phyloP scores from a whole-genome alignment of 2,329 filamentous ascomycete genomes.

The Amauroascus verrucosus region DNA sequence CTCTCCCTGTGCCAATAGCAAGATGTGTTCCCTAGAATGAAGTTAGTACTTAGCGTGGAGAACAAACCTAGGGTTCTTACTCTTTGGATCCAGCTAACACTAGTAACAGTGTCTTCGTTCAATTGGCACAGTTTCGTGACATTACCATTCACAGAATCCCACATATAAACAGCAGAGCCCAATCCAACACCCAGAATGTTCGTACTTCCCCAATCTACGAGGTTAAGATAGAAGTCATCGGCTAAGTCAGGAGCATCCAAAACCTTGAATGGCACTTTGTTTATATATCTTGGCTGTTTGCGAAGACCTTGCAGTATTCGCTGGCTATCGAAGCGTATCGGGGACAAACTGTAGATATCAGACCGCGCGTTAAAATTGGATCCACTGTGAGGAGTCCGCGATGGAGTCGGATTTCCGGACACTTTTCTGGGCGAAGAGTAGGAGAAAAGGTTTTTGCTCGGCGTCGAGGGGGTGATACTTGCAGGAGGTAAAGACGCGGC shows the following conservation, averaged over 20 bases:
- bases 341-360: conserved; percentile 91
- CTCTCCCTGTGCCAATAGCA: conserved; percentile 88
- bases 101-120: conserved; percentile 87
- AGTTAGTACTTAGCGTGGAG: conserved; percentile 11
- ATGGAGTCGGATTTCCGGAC: conserved; percentile 76
- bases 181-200: conserved; percentile 90
- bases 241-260: conserved; percentile 90
- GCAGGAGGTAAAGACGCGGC: conserved; percentile 56
- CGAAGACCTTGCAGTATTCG: conserved; percentile 84
- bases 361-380: conserved; percentile 81
- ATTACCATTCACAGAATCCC: conserved; percentile 83
- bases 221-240: conserved; percentile 94
- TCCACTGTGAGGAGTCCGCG: conserved; percentile 76
- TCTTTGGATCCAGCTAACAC: conserved; percentile 95
- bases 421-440: conserved; percentile 69
- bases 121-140: conserved; percentile 92
- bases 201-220: conserved; percentile 95
- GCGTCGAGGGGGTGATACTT: conserved; percentile 78
- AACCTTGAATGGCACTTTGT: conserved; percentile 96
- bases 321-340: conserved; percentile 85
- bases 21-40: conserved; percentile 65
- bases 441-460: conserved; percentile 93
- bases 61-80: conserved; percentile 29
- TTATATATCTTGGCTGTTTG: conserved; percentile 78
- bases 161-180: conserved; percentile 92